These are phyloP conservation scores for Baudoinia panamericana DNA, from an alignment of 495 filamentous ascomycete genomes.

Conservation along the genomic window DNA sequence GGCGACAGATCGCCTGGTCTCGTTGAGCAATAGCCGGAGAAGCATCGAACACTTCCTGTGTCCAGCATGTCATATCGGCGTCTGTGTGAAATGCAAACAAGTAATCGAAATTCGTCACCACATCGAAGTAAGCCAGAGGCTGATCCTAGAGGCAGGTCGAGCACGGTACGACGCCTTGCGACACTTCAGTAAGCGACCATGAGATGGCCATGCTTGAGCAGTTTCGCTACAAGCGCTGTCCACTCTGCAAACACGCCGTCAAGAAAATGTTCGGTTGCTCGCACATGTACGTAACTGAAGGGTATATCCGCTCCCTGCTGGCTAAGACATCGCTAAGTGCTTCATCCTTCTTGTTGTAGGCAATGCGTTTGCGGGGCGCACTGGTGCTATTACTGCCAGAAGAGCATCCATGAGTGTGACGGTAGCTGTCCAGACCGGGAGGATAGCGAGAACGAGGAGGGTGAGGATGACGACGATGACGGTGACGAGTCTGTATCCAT, in stretches of 20 bases:
- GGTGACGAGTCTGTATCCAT: too few species aligned
- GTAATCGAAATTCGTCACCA: slow-evolving; percentile 5
- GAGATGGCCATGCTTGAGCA: slow-evolving; percentile 14
- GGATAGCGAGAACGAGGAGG: slow-evolving; percentile 10
- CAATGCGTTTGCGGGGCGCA: slow-evolving; percentile 27
- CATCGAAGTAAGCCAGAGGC: too few species aligned
- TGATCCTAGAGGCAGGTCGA: too few species aligned
- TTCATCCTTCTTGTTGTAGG: background rate
- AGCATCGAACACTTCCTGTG: slow-evolving; percentile 12
- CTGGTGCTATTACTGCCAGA: slow-evolving; percentile 26
- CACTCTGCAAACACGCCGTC: slow-evolving; percentile 25
- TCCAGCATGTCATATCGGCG: slow-evolving; percentile 21
- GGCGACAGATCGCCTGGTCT: background rate
- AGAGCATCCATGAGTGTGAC: slow-evolving; percentile 13
- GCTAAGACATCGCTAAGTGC: too few species aligned
- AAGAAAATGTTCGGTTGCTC: slow-evolving; percentile 27
- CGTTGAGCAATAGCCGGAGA: background rate
- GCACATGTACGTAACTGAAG: slow-evolving; percentile 20
- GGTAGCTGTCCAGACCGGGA: slow-evolving; percentile 14
- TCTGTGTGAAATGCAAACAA: slow-evolving; percentile 23
- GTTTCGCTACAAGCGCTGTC: slow-evolving; percentile 25
- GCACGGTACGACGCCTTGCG: background rate
- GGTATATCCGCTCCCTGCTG: too few species aligned
- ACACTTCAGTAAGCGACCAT: background rate
- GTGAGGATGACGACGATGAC: slow-evolving; percentile 14